Percentiles rank a stretch among this genome's conserved stretches.
Conservation (phyloP, 2,329 filamentous ascomycete species). For the Chalara sp. region DNA sequence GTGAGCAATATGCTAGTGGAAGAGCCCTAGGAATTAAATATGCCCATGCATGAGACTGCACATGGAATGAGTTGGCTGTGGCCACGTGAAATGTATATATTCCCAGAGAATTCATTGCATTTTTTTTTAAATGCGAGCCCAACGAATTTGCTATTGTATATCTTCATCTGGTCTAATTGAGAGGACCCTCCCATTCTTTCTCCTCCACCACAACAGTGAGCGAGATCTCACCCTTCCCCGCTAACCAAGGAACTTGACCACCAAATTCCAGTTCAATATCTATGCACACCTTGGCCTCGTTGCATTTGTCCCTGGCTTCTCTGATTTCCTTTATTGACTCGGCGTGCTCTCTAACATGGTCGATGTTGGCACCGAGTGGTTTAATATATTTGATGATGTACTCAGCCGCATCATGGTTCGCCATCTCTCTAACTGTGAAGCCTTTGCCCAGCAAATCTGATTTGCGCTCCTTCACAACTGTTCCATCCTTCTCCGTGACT, state of each 20-base stretch:
- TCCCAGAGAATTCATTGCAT: too few relatives aligned
- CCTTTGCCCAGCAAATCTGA: too few relatives aligned
- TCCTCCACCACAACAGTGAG: too few relatives aligned
- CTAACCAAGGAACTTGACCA: not conserved
- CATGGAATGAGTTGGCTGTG: too few relatives aligned
- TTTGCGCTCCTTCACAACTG: not conserved
- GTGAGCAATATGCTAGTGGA: too few relatives aligned
- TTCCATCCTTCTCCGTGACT: not conserved
- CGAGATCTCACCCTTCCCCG: not conserved
- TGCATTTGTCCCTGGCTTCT: not conserved
- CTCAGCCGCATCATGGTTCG: slow-evolving; percentile 13
- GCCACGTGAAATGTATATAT: too few relatives aligned
- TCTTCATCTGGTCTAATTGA: too few relatives aligned
- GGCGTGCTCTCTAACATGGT: slow-evolving; percentile 4
- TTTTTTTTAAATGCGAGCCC: too few relatives aligned
- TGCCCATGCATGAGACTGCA: too few relatives aligned
- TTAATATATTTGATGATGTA: slow-evolving; percentile 3
- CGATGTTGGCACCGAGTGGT: slow-evolving; percentile 4
- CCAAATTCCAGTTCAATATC: not conserved
- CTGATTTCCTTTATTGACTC: not conserved
- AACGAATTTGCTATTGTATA: too few relatives aligned
- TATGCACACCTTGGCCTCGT: not conserved
- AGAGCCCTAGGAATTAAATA: too few relatives aligned
- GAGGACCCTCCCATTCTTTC: too few relatives aligned
- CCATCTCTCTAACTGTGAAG: slow-evolving; percentile 9